Conservation (phyloP, 2,329 filamentous ascomycete species). For the Aspergillus tanneri region DNA sequence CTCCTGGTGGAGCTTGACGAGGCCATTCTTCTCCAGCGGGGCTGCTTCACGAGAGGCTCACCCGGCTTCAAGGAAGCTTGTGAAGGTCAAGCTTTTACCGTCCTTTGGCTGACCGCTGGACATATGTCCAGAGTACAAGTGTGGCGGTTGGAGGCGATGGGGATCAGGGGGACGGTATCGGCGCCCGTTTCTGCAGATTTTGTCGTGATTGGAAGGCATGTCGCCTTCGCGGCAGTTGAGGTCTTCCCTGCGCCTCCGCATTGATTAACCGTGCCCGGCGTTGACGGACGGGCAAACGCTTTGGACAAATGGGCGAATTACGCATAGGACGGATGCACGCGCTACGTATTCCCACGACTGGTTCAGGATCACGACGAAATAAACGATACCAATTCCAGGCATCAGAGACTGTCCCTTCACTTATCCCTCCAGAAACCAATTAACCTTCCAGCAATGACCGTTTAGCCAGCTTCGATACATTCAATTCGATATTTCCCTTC, state of each 20-base stretch:
- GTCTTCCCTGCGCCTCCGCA: background rate
- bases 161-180: background rate
- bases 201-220: background rate
- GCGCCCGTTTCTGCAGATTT: background rate
- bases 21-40: background rate
- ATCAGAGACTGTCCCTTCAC: background rate
- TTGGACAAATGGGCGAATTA: background rate
- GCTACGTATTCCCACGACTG: background rate
- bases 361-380: background rate
- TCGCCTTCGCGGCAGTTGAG: background rate
- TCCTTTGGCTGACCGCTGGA: background rate
- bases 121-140: background rate
- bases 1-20: constrained; percentile 4
- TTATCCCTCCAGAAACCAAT: background rate
- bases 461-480: background rate
- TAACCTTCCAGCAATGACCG: no score
- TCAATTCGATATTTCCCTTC: background rate
- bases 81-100: background rate
- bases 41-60: background rate
- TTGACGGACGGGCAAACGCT: background rate
- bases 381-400: background rate
- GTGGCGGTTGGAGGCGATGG: background rate
- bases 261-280: background rate
- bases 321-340: background rate
- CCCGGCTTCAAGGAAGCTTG: background rate